phyloP scores from a whole-genome alignment of 1,284 basidiomycete genomes.

The Ganoderma lucidum region DNA sequence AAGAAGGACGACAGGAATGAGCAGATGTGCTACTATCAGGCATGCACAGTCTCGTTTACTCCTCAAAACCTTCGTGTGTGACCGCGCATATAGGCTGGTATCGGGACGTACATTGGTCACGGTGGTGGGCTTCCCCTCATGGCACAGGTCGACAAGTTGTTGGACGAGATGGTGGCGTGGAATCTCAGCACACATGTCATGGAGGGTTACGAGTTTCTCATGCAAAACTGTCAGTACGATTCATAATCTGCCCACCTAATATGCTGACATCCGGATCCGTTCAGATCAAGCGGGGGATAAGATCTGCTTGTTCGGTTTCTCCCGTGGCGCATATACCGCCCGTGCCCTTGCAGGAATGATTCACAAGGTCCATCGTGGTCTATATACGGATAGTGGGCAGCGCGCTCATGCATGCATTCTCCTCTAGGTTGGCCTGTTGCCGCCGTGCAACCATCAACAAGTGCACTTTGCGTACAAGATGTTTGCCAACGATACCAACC shows the following conservation, averaged over 20 bases:
- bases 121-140: slow-evolving; percentile 50
- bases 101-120: slow-evolving; percentile 58
- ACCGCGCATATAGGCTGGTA: slow-evolving; percentile 49
- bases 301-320: slow-evolving; percentile 69
- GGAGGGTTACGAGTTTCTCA: slow-evolving; percentile 70
- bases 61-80: too few relatives aligned
- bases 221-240: slow-evolving; percentile 60
- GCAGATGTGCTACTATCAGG: slow-evolving; percentile 73
- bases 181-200: slow-evolving; percentile 63
- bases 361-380: slow-evolving; percentile 46
- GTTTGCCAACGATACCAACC: slow-evolving; percentile 45
- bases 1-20: slow-evolving; percentile 57
- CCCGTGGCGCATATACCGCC: slow-evolving; percentile 69
- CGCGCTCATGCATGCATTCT: not conserved
- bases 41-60: slow-evolving; percentile 31
- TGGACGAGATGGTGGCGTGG: slow-evolving; percentile 62
- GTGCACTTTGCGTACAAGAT: slow-evolving; percentile 54
- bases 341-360: slow-evolving; percentile 61
- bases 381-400: not conserved
- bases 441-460: slow-evolving; percentile 58
- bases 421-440: slow-evolving; percentile 61
- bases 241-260: not conserved
- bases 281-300: slow-evolving; percentile 55
- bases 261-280: not conserved
- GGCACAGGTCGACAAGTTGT: slow-evolving; percentile 48